Evolutionary conservation across 2,329 filamentous ascomycete genomes (phyloP), one percentile per base, ranked within the genome.

Genomic region (Clonostachys rhizophaga): DNA sequence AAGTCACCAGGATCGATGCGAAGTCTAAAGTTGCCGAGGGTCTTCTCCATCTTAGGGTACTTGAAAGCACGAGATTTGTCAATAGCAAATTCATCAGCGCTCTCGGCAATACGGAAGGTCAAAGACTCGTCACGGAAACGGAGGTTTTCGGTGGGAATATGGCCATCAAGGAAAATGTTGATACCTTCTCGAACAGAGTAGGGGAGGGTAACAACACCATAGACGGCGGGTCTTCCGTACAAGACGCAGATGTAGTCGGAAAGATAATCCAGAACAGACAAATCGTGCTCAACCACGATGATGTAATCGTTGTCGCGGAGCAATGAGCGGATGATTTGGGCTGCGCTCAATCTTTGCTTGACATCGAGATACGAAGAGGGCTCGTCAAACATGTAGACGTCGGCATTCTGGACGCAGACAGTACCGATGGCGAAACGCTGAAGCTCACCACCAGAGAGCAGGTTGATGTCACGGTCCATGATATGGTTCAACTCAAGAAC

Each of bases 331-430:
- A 99, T 97, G 58, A 95, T 89, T 58, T 87, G 83, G 58, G 90
- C 92, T 53, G 95, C 94, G 57, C 87, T 88, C 56, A 99, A 76
- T 85, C 94, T 89, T 73, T 99, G 94, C 81, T 97, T 97, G 65
- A 99, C 94, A 87, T 99, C 95, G 49, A 99, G 82, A 70, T 96
- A 99, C 36, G 94, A 99, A 39, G 92, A 97, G 16, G 95, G 95
- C 75, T 99, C 94, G 69, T 99, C 94, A 62, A 99, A 99, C 94
- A 99, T 97, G 79, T 99, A 99, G 11, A 95, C 90, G 67, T 99
- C 94, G 57, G 92, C 92, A 61, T 95, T 84, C 68, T 97, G 92
- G 18, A 97, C 91, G 61, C 91, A 96, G 53, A 96, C 91, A 45
- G 92, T 89, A 61, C 89, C 94, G 58, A 99, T 96, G 59, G 94